Evolutionary conservation across 768 basidiomycete genomes (phyloP).

Genomic region (Trametes cubensis): DNA sequence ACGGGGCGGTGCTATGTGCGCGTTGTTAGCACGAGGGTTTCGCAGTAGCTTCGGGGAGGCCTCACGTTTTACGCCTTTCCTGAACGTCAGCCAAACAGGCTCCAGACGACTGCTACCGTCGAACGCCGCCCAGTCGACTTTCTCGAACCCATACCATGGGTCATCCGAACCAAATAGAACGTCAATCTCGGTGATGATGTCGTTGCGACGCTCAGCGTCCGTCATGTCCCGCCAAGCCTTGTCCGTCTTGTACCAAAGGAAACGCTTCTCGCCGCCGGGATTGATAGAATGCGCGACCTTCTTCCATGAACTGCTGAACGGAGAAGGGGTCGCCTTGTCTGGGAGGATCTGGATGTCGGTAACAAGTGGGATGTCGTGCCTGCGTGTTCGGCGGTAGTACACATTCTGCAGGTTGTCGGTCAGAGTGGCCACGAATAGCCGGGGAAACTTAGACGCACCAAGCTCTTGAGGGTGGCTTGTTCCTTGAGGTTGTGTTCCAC

Average conservation of each 20-base stretch:
- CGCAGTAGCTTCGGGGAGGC: constrained; percentile 8
- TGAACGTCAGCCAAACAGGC: constrained; percentile 65
- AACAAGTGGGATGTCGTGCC: constrained; percentile 80
- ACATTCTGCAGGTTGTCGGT: constrained; percentile 49
- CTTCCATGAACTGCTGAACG: constrained; percentile 57
- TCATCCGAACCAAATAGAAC: constrained; percentile 82
- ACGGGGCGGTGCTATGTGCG: constrained; percentile 57
- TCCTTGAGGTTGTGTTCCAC: constrained; percentile 80
- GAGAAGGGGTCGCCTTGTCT: constrained; percentile 52
- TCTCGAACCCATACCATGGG: constrained; percentile 88
- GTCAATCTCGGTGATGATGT: constrained; percentile 90
- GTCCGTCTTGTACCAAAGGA: constrained; percentile 77
- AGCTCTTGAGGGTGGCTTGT: constrained; percentile 59
- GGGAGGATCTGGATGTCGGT: constrained; percentile 70
- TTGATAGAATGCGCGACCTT: constrained; percentile 48
- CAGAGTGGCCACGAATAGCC: not conserved
- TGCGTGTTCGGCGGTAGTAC: constrained; percentile 84
- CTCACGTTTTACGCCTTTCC: constrained; percentile 76
- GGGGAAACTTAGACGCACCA: constrained; percentile 49
- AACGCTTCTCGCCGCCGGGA: constrained; percentile 55
- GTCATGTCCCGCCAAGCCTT: constrained; percentile 66
- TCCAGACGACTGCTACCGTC: constrained; percentile 41
- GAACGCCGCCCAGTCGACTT: constrained; percentile 62
- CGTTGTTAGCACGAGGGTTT: constrained; percentile 5
- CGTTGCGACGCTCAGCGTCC: constrained; percentile 51